These are phyloP conservation scores for Aphanomyces invadans DNA, from an alignment of 352 stramenopile genomes.

Conservation along the genomic window DNA sequence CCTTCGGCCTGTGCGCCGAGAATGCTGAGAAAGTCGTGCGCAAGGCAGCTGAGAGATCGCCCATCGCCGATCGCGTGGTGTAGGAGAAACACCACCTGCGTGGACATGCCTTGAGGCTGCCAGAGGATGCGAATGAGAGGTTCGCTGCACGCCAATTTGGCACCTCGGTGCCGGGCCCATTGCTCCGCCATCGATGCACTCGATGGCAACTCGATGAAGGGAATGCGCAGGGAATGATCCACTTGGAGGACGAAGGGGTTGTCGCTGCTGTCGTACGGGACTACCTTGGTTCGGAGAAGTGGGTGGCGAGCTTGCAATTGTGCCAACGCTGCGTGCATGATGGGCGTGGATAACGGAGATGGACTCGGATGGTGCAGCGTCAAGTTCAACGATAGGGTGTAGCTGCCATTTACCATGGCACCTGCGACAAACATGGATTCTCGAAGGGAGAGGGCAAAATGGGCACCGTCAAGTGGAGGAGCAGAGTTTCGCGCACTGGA, in stretches of 20 bases:
- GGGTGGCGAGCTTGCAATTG: slow-evolving; percentile 1
- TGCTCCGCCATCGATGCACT: neutral
- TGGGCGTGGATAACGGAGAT: neutral
- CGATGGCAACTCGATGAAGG: neutral
- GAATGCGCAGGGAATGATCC: neutral
- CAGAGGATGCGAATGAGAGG: slow-evolving; percentile 1
- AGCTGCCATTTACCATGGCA: slow-evolving; percentile 1
- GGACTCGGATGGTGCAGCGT: neutral
- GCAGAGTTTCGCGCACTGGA: neutral
- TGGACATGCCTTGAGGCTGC: neutral
- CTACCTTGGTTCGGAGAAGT: neutral
- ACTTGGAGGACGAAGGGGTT: neutral
- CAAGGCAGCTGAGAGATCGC: neutral
- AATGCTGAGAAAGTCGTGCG: neutral
- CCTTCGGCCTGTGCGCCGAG: neutral
- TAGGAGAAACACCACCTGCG: neutral
- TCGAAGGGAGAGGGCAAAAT: neutral
- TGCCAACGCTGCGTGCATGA: neutral
- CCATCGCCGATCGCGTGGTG: slow-evolving; percentile 1
- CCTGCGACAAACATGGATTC: slow-evolving; percentile 5
- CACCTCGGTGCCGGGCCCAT: neutral
- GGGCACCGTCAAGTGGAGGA: neutral
- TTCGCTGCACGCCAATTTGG: neutral
- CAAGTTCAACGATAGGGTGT: neutral
- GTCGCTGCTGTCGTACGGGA: neutral